Base-by-base conservation (phyloP, 805 yeast genomes). In the Kuraishia piskuri region DNA sequence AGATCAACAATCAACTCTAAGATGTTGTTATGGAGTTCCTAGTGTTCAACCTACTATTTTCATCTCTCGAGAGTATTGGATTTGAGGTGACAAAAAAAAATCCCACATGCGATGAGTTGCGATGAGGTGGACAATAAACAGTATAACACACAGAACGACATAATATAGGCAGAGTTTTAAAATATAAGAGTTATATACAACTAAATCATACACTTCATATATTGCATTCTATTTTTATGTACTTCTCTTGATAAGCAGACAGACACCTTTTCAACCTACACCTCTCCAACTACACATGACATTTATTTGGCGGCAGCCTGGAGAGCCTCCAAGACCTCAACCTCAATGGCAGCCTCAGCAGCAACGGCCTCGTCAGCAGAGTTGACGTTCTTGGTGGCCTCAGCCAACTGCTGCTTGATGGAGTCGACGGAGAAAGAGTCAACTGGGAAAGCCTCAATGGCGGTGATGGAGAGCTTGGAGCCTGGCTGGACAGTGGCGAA, bases 401-500 rank as follows among this genome's bases (percentile, higher is more conserved):
- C 97, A 56, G 92, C 82, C 67, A 90, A 79, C 70, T 88, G 83
- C 56, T 83, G 65, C 78, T 83, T 88, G 71, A 91, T 84, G 63
- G 88, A 82, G 61, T 83, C 88, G 46, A 83, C 75, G 54, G 90
- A 88, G 75, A 92, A 90, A 58, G 89, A 83, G 59, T 90, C 92
- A 63, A 94, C 79, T 68, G 94, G 88, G 77, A 83, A 89, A 48
- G 98, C 99, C 78, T 94, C 99, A 64, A 90, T 86, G 59, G 97
- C 91, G 68, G 94, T 87, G 72, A 94, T 86, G 68, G 88, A 83
- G 69, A 94, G 79, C 63, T 86, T 80, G 61, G 96, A 90, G 67
- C 89, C 95, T 74, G 97, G 97, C 71, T 88, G 91, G 60, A 94
- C 96, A 55, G 96, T 83, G 56, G 97, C 98, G 66, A 92, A 88